Evolutionary conservation across 2,329 filamentous ascomycete genomes (phyloP).

Genomic region (Colletotrichum nymphaeae): DNA sequence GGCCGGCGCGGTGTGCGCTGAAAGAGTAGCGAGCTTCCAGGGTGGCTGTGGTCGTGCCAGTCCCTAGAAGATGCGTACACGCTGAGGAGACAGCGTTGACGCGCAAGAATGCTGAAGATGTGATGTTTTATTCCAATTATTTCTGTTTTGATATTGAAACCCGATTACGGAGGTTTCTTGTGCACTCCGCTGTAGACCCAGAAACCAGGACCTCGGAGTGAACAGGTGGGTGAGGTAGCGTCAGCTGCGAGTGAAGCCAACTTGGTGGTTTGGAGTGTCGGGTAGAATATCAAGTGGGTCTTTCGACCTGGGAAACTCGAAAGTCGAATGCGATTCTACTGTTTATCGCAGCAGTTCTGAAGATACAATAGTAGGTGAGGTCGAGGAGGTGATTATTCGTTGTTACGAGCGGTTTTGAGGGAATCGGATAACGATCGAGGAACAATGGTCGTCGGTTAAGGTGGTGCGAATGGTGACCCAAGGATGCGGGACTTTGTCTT

Average conservation of each 20-base stretch:
- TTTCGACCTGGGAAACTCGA: constrained; percentile 27
- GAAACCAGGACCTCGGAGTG: constrained; percentile 90
- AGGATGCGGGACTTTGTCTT: constrained; percentile 10
- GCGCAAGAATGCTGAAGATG: background rate
- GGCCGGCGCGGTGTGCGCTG: constrained; percentile 33
- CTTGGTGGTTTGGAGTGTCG: constrained; percentile 76
- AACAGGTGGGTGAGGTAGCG: constrained; percentile 81
- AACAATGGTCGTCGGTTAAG: background rate
- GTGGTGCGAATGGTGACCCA: background rate
- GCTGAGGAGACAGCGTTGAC: constrained; percentile 10
- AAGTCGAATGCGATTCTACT: background rate
- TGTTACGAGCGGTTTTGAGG: background rate
- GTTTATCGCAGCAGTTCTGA: background rate
- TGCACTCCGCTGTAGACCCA: constrained; percentile 97
- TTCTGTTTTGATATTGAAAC: constrained; percentile 36
- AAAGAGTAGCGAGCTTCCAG: constrained; percentile 19
- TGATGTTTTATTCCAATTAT: background rate
- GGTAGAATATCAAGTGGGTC: constrained; percentile 35
- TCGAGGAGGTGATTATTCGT: background rate
- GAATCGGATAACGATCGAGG: background rate
- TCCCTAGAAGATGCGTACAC: background rate
- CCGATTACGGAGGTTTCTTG: constrained; percentile 97
- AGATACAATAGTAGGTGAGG: background rate
- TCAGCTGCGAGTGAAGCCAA: constrained; percentile 87
- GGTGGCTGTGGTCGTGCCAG: background rate